A percentile compares a stretch with the other conserved stretches of the same genome.
Evolutionary conservation across 495 filamentous ascomycete genomes (phyloP).

Genomic region (Neurospora tetraspora): DNA sequence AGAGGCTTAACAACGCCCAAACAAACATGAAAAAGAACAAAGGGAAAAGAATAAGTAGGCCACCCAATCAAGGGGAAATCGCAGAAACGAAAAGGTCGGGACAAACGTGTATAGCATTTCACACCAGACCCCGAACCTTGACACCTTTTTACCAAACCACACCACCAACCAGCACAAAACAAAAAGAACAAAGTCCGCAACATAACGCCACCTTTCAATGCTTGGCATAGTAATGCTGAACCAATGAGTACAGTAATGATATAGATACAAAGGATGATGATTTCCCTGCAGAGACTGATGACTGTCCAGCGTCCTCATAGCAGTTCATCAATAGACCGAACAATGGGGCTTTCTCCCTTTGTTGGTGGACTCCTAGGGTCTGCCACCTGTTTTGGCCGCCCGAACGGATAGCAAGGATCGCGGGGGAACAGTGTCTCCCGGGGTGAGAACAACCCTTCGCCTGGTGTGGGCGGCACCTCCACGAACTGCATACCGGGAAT

Average conservation of each 20-base stretch:
- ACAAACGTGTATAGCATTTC: background rate
- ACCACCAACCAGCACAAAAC: background rate
- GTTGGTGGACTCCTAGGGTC: conserved; percentile 59
- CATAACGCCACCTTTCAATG: background rate
- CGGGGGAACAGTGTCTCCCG: conserved; percentile 40
- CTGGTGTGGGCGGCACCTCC: conserved; percentile 36
- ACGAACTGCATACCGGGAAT: conserved; percentile 35
- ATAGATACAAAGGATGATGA: background rate
- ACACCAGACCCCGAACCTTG: background rate
- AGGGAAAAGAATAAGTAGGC: background rate
- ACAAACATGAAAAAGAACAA: background rate
- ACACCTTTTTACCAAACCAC: background rate
- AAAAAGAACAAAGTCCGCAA: conserved; percentile 1
- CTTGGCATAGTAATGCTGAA: background rate
- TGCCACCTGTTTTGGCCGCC: conserved; percentile 30
- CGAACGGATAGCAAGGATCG: conserved; percentile 38
- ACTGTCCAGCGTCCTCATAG: conserved; percentile 19
- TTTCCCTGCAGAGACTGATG: background rate
- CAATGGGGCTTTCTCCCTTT: conserved; percentile 55
- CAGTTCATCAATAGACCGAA: conserved; percentile 52
- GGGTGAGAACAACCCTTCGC: conserved; percentile 39
- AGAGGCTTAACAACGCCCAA: background rate
- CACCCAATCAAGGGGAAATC: background rate
- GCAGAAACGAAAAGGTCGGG: background rate
- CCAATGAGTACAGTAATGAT: background rate